Base-by-base conservation (phyloP, 495 filamentous ascomycete genomes). In the Letharia lupina region DNA sequence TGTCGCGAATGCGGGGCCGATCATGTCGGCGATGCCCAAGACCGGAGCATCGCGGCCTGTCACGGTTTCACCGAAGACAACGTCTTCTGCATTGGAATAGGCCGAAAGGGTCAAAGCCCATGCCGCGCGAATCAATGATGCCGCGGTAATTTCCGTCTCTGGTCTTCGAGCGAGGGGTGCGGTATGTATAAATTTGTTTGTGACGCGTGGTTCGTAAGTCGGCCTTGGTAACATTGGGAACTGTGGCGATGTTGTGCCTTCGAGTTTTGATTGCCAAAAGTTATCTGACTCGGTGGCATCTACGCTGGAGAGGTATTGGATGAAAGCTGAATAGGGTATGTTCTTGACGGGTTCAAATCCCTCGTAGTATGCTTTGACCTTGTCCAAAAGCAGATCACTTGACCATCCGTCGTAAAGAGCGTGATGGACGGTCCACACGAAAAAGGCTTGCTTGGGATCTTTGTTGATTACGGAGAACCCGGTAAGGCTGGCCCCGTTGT, bases 371-470 rank as follows among this genome's bases (percentile, higher is more conserved):
- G 12, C 11, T 39, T 54, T 0, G 23, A 87, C 80, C 62, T 82
- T 76, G 20, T 85, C 75, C 9, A 87, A 75, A 16, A 88, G 76
- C 0, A 87, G 69, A 9, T 79, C 77, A 73, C 86, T 79, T 11
- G 81, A 85, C 84, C 86, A 89, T 23, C 86, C 86, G 62, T 90
- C 87, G 65, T 89, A 91, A 3, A 90, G 70, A 2, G 83, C 82
- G 64, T 91, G 87, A 66, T 89, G 87, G 60, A 87, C 79, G 3
- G 85, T 89, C 74, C 84, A 80, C 9, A 87, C 77, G 68, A 88
- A 83, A 65, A 82, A 77, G 20, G 69, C 70, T 48, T 73, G 77
- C 37, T 68, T 73, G 1, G 41, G 28, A 23, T 75, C 72, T 7
- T 64, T 71, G 8, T 72, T 71, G 13, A 87, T 70, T 33, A 87